Conservation (phyloP, 2,329 filamentous ascomycete genomes). For the Cytospora piceae region DNA sequence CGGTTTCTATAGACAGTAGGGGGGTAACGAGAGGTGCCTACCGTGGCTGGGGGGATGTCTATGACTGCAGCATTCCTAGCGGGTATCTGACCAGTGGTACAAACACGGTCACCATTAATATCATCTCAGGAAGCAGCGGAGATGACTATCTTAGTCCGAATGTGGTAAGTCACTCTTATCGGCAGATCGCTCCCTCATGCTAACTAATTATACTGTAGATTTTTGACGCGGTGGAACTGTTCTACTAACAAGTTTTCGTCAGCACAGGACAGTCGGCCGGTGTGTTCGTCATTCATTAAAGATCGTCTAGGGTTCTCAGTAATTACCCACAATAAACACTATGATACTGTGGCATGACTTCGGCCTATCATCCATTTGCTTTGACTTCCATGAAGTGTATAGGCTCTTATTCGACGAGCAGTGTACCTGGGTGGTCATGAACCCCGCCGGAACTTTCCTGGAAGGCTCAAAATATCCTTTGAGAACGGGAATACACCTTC, state of each 20-base stretch:
- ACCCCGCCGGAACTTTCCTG: too few relatives aligned
- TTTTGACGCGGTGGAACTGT: conserved; percentile 43
- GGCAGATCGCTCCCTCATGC: neutral
- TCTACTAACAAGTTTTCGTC: conserved; percentile 21
- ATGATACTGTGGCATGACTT: too few relatives aligned
- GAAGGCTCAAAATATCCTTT: too few relatives aligned
- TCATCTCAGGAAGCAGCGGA: conserved; percentile 62
- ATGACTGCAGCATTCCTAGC: conserved; percentile 62
- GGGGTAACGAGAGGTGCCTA: conserved; percentile 70
- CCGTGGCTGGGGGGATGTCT: conserved; percentile 65
- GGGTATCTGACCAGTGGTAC: conserved; percentile 61
- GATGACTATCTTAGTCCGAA: conserved; percentile 61
- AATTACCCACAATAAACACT: too few relatives aligned
- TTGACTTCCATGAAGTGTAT: too few relatives aligned
- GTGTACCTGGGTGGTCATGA: too few relatives aligned
- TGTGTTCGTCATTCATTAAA: too few relatives aligned
- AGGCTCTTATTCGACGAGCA: too few relatives aligned
- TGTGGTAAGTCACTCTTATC: conserved; percentile 43
- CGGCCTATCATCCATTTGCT: too few relatives aligned
- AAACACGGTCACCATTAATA: conserved; percentile 66
- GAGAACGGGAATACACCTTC: too few relatives aligned
- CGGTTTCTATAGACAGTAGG: conserved; percentile 65
- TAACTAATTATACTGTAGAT: conserved; percentile 34
- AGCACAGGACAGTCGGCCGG: too few relatives aligned
- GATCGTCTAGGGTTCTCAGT: too few relatives aligned